Percentiles rank a stretch among this genome's conserved stretches.
These are phyloP conservation scores for Candida ipomoeae DNA, from an alignment of 805 yeast species.

Conservation along the genomic window DNA sequence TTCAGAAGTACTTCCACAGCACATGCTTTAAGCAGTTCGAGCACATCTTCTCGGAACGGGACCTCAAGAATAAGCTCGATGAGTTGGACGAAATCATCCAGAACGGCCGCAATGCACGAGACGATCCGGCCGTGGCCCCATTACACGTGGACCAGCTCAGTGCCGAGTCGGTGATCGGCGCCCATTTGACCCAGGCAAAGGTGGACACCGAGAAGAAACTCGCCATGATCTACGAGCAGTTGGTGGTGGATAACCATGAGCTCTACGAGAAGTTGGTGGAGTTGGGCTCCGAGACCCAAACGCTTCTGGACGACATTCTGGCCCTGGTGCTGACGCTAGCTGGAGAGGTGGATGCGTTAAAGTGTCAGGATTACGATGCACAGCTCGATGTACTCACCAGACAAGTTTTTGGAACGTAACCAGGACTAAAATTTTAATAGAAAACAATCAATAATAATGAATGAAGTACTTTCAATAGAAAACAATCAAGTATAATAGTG, in stretches of 20 bases:
- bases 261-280: conserved; percentile 21
- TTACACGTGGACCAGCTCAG: conserved; percentile 27
- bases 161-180: conserved; percentile 31
- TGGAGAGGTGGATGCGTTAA: conserved; percentile 19
- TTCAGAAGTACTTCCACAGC: conserved; percentile 47
- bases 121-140: conserved; percentile 15
- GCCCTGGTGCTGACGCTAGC: conserved; percentile 14
- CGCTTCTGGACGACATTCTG: conserved; percentile 20
- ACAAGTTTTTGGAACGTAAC: conserved; percentile 3
- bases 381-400: conserved; percentile 22
- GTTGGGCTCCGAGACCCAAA: conserved; percentile 20
- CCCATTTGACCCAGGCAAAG: conserved; percentile 22
- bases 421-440: too few species aligned
- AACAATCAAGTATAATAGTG: too few species aligned
- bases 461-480: too few species aligned
- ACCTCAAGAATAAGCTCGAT: conserved; percentile 40
- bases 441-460: too few species aligned
- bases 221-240: conserved; percentile 33
- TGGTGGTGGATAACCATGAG: conserved; percentile 32
- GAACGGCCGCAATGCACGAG: conserved; percentile 33
- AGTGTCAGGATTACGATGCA: conserved; percentile 15
- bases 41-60: conserved; percentile 47
- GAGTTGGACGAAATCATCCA: conserved; percentile 46
- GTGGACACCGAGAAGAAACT: conserved; percentile 25
- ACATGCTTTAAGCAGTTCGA: conserved; percentile 51